These are phyloP conservation scores for Populus deltoides DNA, from an alignment of 345 rosid genomes.

Conservation along the genomic window DNA sequence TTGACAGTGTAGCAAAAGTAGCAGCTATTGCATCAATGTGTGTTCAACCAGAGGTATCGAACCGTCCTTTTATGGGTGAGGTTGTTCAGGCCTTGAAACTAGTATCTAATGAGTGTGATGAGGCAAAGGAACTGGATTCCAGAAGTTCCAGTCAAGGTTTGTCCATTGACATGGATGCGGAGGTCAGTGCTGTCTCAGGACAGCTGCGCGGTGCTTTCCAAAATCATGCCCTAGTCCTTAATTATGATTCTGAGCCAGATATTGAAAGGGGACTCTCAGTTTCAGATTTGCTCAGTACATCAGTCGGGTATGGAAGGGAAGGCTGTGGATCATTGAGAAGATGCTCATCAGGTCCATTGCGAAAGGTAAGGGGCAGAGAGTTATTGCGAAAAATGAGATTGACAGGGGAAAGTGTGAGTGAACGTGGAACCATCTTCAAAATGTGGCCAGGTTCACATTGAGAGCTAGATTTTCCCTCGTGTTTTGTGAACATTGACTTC, in stretches of 20 bases:
- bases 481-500: constrained; percentile 19
- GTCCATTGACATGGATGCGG: constrained; percentile 46
- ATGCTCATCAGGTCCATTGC: constrained; percentile 70
- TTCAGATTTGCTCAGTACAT: constrained; percentile 48
- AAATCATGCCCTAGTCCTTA: constrained; percentile 28
- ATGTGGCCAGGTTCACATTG: constrained; percentile 61
- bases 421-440: constrained; percentile 45
- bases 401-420: constrained; percentile 65
- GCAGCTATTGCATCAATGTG: constrained; percentile 97
- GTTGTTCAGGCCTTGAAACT: constrained; percentile 95
- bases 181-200: constrained; percentile 45
- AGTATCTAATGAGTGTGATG: constrained; percentile 82
- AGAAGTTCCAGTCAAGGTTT: constrained; percentile 46
- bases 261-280: constrained; percentile 57
- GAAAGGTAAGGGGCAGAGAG: constrained; percentile 43
- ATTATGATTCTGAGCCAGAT: constrained; percentile 57
- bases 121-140: constrained; percentile 62
- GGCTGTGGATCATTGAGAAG: constrained; percentile 49
- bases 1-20: constrained; percentile 79
- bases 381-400: constrained; percentile 65
- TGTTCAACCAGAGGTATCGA: constrained; percentile 90
- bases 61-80: constrained; percentile 98
- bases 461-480: constrained; percentile 7
- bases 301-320: constrained; percentile 39
- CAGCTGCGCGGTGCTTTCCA: constrained; percentile 35